A percentile compares a stretch with the other conserved stretches of the same genome.
Evolutionary conservation across 768 basidiomycete species (phyloP).

Genomic region (Hebeloma cylindrosporum): DNA sequence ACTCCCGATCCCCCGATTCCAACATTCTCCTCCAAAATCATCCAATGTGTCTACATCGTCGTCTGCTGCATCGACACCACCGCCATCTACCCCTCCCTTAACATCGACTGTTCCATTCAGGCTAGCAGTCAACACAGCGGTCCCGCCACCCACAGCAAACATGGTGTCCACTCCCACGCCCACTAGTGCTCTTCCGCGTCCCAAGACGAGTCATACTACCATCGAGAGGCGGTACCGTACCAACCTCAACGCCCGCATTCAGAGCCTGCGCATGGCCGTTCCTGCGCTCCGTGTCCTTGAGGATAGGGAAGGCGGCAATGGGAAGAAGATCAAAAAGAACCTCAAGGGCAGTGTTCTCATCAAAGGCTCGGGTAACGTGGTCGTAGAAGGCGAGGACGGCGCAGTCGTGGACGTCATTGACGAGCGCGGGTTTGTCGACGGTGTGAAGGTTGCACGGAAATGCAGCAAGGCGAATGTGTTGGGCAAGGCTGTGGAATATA

Average conservation of each 20-base stretch:
- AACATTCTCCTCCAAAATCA: constrained; percentile 26
- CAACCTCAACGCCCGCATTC: constrained; percentile 85
- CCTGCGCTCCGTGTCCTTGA: constrained; percentile 83
- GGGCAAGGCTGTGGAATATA: constrained; percentile 90
- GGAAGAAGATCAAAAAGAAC: constrained; percentile 49
- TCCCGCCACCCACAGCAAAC: constrained; percentile 9
- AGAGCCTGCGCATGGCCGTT: constrained; percentile 75
- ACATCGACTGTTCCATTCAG: constrained; percentile 21
- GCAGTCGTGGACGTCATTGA: constrained; percentile 62
- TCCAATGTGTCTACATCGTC: constrained; percentile 36
- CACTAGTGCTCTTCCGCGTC: constrained; percentile 34
- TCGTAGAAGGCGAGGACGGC: constrained; percentile 32
- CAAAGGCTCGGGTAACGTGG: constrained; percentile 34
- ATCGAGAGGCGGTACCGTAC: constrained; percentile 89
- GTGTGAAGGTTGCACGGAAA: constrained; percentile 89
- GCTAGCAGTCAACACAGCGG: constrained; percentile 18
- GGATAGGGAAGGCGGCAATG: constrained; percentile 46
- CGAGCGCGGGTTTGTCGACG: constrained; percentile 83
- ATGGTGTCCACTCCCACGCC: constrained; percentile 14
- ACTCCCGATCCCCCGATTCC: constrained; percentile 40
- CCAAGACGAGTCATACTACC: constrained; percentile 89
- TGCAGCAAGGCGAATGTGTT: constrained; percentile 90
- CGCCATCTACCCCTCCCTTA: constrained; percentile 41
- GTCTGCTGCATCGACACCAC: constrained; percentile 45
- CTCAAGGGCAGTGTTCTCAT: constrained; percentile 39